phyloP scores from a whole-genome alignment of 1,284 basidiomycete genomes.

The Somion occarium region DNA sequence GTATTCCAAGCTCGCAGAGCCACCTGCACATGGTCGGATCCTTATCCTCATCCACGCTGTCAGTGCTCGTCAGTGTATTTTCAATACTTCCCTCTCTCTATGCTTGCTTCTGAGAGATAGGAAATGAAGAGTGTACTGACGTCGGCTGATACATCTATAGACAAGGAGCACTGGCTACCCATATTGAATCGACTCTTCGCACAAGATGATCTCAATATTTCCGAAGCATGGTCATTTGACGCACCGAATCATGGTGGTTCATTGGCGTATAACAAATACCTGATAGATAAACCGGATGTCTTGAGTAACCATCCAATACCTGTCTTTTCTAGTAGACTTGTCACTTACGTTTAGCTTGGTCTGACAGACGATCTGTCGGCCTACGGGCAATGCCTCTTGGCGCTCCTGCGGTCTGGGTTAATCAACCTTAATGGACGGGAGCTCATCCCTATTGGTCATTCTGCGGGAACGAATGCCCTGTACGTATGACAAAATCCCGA shows the following conservation, averaged over 20 bases:
- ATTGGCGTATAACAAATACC: not conserved
- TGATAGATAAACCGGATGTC: not conserved
- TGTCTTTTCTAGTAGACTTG: not conserved
- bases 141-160: not conserved
- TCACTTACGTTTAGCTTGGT: not conserved
- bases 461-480: not conserved
- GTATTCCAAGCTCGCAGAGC: not conserved
- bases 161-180: not conserved
- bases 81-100: too few relatives aligned
- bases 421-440: not conserved
- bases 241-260: not conserved
- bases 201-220: not conserved
- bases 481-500: too few relatives aligned
- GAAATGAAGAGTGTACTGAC: not conserved
- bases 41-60: not conserved
- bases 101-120: too few relatives aligned
- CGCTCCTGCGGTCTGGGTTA: not conserved
- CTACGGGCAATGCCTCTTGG: not conserved
- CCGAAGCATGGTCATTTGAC: constrained; percentile 1
- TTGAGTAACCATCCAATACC: not conserved
- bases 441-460: not conserved
- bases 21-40: not conserved
- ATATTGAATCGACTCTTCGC: not conserved
- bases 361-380: not conserved
- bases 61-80: not conserved